Percentiles rank a stretch among this genome's conserved stretches.
These are phyloP conservation scores for Alternaria sp. DNA, from an alignment of 2,329 filamentous ascomycete species.

Conservation along the genomic window DNA sequence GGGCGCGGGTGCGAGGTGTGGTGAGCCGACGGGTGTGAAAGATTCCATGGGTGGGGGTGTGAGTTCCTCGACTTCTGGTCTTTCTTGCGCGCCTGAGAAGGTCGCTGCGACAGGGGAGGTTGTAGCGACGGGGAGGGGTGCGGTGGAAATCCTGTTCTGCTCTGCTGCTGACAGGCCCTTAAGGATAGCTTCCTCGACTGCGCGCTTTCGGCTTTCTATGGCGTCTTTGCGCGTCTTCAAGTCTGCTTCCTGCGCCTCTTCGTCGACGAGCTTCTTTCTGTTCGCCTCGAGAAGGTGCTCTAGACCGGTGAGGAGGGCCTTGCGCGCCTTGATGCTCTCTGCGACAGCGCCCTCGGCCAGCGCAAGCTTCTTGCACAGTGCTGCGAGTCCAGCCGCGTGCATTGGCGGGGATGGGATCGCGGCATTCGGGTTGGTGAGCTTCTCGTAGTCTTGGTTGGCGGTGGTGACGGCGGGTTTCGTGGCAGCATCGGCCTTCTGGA, in stretches of 20 bases:
- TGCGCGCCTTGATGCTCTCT: slow-evolving; percentile 85
- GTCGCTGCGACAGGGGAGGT: slow-evolving; percentile 22
- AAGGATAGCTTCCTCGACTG: slow-evolving; percentile 92
- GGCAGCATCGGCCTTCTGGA: slow-evolving; percentile 74
- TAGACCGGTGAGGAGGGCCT: slow-evolving; percentile 76
- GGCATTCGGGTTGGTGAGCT: slow-evolving; percentile 74
- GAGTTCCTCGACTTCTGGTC: slow-evolving; percentile 83
- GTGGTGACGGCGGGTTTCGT: slow-evolving; percentile 70
- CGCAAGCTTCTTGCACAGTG: slow-evolving; percentile 86
- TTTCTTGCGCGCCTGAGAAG: slow-evolving; percentile 57
- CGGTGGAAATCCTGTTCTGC: slow-evolving; percentile 54
- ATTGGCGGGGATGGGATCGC: slow-evolving; percentile 82
- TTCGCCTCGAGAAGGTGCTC: slow-evolving; percentile 82
- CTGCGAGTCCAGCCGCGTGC: slow-evolving; percentile 86
- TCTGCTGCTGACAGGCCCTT: slow-evolving; percentile 73
- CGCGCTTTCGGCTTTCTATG: slow-evolving; percentile 81
- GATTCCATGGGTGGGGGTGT: slow-evolving; percentile 76
- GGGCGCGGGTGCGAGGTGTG: slow-evolving; percentile 33
- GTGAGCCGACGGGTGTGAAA: slow-evolving; percentile 60
- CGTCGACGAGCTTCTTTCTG: slow-evolving; percentile 70
- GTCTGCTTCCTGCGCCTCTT: slow-evolving; percentile 70
- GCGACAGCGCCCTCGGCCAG: slow-evolving; percentile 88
- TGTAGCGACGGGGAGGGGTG: slow-evolving; percentile 34
- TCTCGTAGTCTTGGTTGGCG: slow-evolving; percentile 83
- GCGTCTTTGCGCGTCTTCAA: slow-evolving; percentile 70